Evolutionary conservation across 2,329 filamentous ascomycete species (phyloP), one percentile per base, ranked within the genome.

Genomic region (Arthroderma sp.): DNA sequence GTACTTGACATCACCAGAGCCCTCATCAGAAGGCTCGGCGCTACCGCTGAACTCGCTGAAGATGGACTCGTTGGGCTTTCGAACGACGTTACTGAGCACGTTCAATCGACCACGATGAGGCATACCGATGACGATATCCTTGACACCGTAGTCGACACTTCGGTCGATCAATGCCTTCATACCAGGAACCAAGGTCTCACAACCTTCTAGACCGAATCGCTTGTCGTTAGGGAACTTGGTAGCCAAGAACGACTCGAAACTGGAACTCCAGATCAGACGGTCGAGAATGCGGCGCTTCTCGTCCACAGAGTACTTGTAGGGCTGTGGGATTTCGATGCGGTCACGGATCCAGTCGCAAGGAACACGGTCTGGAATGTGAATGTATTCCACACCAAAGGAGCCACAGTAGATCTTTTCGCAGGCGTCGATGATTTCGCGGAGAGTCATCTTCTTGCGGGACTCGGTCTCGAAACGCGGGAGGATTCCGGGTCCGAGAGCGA

Each of bases 181-280:
- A 73, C 93, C 93, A 28, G 93, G 93, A 59, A 98, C 94, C 64
- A 98, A 81, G 58, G 89, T 91, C 75, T 98, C 93, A 69, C 91
- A 95, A 70, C 93, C 93, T 77, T 98, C 93, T 28, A 98, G 83
- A 76, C 93, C 93, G 74, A 98, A 98, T 70, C 93, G 88, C 82
- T 98, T 98, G 77, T 98, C 93, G 75, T 98, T 98, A 73, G 93
- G 93, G 76, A 96, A 97, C 76, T 98, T 98, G 59, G 90, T 96
- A 58, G 93, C 85, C 64, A 95, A 78, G 81, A 98, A 98, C 60
- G 84, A 77, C 77, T 98, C 93, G 73, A 98, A 98, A 75, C 89
- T 96, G 63, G 91, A 95, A 71, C 88, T 91, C 93, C 93, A 98
- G 73, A 98, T 98, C 63, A 98, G 80, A 69, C 93, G 88, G 76